Conservation (phyloP, 202 grass and related monocot genomes). For the Saccharum hybrid region DNA sequence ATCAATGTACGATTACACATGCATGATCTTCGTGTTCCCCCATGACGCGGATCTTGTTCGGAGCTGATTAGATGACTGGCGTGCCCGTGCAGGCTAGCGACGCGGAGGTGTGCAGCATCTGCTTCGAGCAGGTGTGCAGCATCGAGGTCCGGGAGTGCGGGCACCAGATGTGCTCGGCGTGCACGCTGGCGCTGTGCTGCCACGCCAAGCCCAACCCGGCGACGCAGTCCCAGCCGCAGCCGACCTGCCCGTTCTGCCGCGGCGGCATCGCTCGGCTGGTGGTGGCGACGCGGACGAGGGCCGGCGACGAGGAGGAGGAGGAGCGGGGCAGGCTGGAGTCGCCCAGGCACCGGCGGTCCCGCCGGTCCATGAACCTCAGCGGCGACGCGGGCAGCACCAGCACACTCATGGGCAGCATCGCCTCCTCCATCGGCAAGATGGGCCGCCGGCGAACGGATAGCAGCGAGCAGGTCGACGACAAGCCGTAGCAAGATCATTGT, state of each 20-base stretch:
- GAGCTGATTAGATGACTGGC: neutral
- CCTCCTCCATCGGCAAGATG: constrained; percentile 79
- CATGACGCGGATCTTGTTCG: constrained; percentile 42
- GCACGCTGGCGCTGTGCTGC: constrained; percentile 92
- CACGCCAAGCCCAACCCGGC: constrained; percentile 78
- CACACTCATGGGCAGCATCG: constrained; percentile 76
- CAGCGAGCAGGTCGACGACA: constrained; percentile 63
- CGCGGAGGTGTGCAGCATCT: constrained; percentile 87
- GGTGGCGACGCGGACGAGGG: constrained; percentile 52
- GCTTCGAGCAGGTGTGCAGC: constrained; percentile 89
- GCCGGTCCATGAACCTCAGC: constrained; percentile 56
- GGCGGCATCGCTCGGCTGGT: constrained; percentile 74
- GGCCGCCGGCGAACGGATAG: constrained; percentile 61
- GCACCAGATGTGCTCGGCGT: constrained; percentile 96
- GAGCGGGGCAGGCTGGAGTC: constrained; percentile 47
- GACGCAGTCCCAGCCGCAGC: constrained; percentile 59
- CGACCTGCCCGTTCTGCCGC: constrained; percentile 93
- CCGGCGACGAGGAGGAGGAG: constrained; percentile 46
- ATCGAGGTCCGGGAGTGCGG: constrained; percentile 90
- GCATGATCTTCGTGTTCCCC: neutral
- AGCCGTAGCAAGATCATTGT: constrained; percentile 45
- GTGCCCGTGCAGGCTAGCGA: constrained; percentile 57
- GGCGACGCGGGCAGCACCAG: constrained; percentile 62
- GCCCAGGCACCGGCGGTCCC: constrained; percentile 59
- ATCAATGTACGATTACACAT: constrained; percentile 41